Percentiles rank a stretch among this genome's conserved stretches.
Conservation (phyloP, 2,329 filamentous ascomycete genomes). For the Sclerotinia spermophila region DNA sequence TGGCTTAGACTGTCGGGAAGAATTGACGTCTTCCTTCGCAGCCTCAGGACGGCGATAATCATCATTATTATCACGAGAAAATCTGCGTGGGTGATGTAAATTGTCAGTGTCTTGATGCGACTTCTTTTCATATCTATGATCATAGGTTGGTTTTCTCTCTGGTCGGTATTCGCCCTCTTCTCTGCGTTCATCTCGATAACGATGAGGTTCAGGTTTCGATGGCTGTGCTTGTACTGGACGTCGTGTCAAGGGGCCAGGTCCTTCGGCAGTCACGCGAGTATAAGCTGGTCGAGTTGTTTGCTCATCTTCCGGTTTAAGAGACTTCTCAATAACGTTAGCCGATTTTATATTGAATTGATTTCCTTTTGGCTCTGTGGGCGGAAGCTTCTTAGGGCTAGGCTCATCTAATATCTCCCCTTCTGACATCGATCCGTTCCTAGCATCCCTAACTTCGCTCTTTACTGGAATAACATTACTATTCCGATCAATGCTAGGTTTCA, state of each 20-base stretch:
- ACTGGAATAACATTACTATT: conserved; percentile 16
- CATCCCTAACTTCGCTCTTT: conserved; percentile 22
- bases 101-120: conserved; percentile 24
- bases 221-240: conserved; percentile 19
- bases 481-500: conserved; percentile 23
- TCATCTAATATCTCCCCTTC: conserved; percentile 38
- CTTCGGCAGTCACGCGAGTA: conserved; percentile 19
- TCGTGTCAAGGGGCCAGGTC: conserved; percentile 22
- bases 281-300: conserved; percentile 16
- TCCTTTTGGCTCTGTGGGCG: conserved; percentile 26
- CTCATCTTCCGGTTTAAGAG: conserved; percentile 24
- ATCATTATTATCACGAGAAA: conserved; percentile 26
- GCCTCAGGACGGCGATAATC: conserved; percentile 22
- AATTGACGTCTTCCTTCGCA: conserved; percentile 24
- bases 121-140: conserved; percentile 26
- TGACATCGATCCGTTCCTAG: conserved; percentile 29
- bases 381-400: conserved; percentile 21
- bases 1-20: conserved; percentile 21
- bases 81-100: conserved; percentile 21
- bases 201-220: conserved; percentile 12
- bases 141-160: conserved; percentile 22
- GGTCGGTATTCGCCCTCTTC: conserved; percentile 26
- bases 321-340: conserved; percentile 23
- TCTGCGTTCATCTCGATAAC: conserved; percentile 26
- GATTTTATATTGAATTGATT: conserved; percentile 20